A percentile compares a stretch with the other conserved stretches of the same genome.
Evolutionary conservation across 805 yeast species (phyloP).

Genomic region (Ogataea allantospora): DNA sequence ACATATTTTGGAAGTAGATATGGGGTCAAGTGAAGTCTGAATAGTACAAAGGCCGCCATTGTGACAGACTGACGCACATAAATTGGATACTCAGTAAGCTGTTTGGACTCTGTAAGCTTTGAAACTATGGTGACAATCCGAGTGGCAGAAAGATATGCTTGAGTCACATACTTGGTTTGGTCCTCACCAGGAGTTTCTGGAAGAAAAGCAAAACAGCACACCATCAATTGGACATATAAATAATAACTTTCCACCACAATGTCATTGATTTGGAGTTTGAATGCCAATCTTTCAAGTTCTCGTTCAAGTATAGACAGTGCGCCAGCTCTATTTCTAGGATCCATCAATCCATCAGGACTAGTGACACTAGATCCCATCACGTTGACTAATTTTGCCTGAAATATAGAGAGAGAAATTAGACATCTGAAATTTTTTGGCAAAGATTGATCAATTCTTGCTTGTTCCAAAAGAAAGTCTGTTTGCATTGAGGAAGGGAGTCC

Average conservation of each 20-base stretch:
- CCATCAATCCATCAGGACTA: constrained; percentile 85
- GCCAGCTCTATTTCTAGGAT: constrained; percentile 78
- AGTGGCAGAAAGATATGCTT: constrained; percentile 79
- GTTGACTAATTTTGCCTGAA: constrained; percentile 78
- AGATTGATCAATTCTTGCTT: constrained; percentile 63
- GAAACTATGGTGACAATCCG: constrained; percentile 77
- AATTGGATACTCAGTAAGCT: constrained; percentile 80
- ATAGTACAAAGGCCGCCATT: constrained; percentile 72
- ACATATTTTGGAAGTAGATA: constrained; percentile 68
- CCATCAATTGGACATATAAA: constrained; percentile 73
- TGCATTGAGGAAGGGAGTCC: constrained; percentile 87
- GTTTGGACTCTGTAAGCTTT: constrained; percentile 61
- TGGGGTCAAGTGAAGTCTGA: constrained; percentile 79
- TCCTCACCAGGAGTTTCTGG: constrained; percentile 89
- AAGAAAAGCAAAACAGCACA: constrained; percentile 84
- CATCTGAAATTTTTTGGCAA: constrained; percentile 73
- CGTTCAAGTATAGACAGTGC: constrained; percentile 73
- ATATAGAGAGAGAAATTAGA: constrained; percentile 69
- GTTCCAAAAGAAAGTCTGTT: constrained; percentile 78
- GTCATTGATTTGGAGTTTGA: constrained; percentile 63
- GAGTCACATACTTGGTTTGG: constrained; percentile 78
- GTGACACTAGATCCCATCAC: constrained; percentile 86
- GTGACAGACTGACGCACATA: constrained; percentile 85
- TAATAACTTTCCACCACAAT: constrained; percentile 73
- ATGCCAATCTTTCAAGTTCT: constrained; percentile 71